These are phyloP conservation scores for Ascochyta clinopodiicola DNA, from an alignment of 2,329 filamentous ascomycete genomes.

Conservation along the genomic window DNA sequence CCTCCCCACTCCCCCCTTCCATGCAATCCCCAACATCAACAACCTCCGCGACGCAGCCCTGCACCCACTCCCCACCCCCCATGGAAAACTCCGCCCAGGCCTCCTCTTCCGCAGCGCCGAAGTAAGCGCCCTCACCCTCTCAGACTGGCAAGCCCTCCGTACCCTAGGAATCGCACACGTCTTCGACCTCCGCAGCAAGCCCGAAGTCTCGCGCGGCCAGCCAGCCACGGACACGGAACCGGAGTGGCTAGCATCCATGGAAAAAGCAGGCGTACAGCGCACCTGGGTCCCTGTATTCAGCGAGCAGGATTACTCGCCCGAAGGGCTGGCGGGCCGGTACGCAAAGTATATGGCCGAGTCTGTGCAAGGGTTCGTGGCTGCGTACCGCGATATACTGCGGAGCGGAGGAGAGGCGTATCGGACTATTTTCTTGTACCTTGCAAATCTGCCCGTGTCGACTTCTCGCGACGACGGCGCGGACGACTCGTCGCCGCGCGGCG, in stretches of 20 bases:
- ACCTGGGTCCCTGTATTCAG: slow-evolving; percentile 71
- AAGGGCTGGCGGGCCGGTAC: slow-evolving; percentile 67
- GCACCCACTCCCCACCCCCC: slow-evolving; percentile 27
- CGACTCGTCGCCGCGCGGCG: slow-evolving; percentile 49
- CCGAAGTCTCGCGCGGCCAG: slow-evolving; percentile 61
- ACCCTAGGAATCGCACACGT: slow-evolving; percentile 67
- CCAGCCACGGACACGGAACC: slow-evolving; percentile 45
- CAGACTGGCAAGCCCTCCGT: slow-evolving; percentile 35
- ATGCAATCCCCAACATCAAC: slow-evolving; percentile 38
- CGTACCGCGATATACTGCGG: slow-evolving; percentile 68
- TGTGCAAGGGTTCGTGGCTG: slow-evolving; percentile 65
- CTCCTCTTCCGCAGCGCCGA: slow-evolving; percentile 74
- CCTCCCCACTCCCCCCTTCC: slow-evolving; percentile 44
- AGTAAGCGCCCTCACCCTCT: slow-evolving; percentile 48
- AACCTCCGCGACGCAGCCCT: slow-evolving; percentile 47
- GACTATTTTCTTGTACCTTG: slow-evolving; percentile 68
- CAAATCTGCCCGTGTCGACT: slow-evolving; percentile 14
- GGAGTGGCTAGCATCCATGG: slow-evolving; percentile 32
- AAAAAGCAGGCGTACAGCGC: slow-evolving; percentile 54
- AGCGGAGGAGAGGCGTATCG: slow-evolving; percentile 61
- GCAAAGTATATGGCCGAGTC: slow-evolving; percentile 65
- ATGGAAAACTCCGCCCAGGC: slow-evolving; percentile 57
- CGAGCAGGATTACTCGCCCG: slow-evolving; percentile 67
- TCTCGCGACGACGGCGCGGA: not conserved
- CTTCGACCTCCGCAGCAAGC: slow-evolving; percentile 71